Percentiles rank a stretch among this genome's conserved stretches.
phyloP scores from a whole-genome alignment of 257 asterid species.

The Leonotis leonurus region DNA sequence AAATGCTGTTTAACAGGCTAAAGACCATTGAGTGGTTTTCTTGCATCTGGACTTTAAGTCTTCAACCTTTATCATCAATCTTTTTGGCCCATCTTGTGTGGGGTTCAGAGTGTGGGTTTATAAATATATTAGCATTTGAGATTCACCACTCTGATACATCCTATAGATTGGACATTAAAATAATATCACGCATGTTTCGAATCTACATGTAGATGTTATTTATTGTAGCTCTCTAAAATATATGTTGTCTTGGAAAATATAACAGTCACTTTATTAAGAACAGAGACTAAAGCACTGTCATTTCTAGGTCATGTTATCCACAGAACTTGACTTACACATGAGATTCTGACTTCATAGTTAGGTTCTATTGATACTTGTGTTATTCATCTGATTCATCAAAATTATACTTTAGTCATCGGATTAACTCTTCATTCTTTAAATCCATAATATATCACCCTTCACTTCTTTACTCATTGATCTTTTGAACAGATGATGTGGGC shows the following conservation, averaged over 20 bases:
- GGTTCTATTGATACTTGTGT: neutral
- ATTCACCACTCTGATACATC: neutral
- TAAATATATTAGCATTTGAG: neutral
- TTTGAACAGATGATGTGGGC: constrained; percentile 97
- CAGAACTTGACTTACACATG: neutral
- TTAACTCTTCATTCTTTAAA: neutral
- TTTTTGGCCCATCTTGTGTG: neutral
- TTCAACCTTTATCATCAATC: neutral
- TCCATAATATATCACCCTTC: neutral
- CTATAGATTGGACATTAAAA: neutral
- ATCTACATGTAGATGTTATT: neutral
- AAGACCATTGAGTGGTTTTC: neutral
- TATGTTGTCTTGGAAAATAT: neutral
- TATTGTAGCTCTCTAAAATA: neutral
- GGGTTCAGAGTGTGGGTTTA: neutral
- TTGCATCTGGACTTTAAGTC: neutral
- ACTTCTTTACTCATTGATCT: constrained; percentile 10
- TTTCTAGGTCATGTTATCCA: neutral
- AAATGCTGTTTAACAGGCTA: neutral
- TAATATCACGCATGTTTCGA: neutral
- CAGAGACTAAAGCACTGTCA: neutral
- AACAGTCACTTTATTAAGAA: neutral
- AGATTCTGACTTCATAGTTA: neutral
- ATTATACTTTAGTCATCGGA: neutral
- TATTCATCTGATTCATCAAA: neutral